phyloP scores from a whole-genome alignment of 1,139 yeast species.

The Lodderomyces orthopsilosis region DNA sequence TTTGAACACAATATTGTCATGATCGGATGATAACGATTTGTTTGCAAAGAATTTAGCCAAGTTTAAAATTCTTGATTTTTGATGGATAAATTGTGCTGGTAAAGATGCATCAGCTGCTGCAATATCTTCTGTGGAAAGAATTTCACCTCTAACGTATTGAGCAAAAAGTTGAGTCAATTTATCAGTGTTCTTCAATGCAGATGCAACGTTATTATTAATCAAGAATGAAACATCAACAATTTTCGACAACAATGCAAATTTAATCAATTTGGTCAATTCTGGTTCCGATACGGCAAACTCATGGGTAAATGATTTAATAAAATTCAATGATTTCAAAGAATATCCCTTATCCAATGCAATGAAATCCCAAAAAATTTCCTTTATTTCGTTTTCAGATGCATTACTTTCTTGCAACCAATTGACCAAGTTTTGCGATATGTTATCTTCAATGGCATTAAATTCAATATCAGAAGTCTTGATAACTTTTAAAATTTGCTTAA shows the following conservation, averaged over 20 bases:
- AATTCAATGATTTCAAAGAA: conserved; percentile 31
- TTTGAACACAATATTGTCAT: conserved; percentile 21
- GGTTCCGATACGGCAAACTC: conserved; percentile 19
- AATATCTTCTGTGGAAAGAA: conserved; percentile 15
- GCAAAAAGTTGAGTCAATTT: conserved; percentile 31
- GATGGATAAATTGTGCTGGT: conserved; percentile 24
- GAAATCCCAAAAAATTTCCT: conserved; percentile 39
- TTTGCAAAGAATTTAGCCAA: conserved; percentile 40
- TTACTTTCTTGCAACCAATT: conserved; percentile 35
- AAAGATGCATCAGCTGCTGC: conserved; percentile 15
- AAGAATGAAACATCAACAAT: conserved; percentile 45
- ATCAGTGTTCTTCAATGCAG: conserved; percentile 24
- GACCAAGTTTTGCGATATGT: conserved; percentile 38
- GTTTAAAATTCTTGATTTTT: conserved; percentile 42
- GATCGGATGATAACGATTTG: conserved; percentile 12
- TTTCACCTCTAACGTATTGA: conserved; percentile 38
- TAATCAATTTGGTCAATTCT: conserved; percentile 36
- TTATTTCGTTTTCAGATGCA: conserved; percentile 29
- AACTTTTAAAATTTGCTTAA: conserved; percentile 33
- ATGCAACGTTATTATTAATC: conserved; percentile 40
- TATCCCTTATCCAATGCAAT: conserved; percentile 32
- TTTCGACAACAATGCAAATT: conserved; percentile 39
- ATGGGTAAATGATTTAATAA: conserved; percentile 36
- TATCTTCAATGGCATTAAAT: conserved; percentile 33
- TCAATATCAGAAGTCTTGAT: conserved; percentile 32